Base-by-base conservation (phyloP, 306 rosid genomes). In the Begonia fuchsioides region DNA sequence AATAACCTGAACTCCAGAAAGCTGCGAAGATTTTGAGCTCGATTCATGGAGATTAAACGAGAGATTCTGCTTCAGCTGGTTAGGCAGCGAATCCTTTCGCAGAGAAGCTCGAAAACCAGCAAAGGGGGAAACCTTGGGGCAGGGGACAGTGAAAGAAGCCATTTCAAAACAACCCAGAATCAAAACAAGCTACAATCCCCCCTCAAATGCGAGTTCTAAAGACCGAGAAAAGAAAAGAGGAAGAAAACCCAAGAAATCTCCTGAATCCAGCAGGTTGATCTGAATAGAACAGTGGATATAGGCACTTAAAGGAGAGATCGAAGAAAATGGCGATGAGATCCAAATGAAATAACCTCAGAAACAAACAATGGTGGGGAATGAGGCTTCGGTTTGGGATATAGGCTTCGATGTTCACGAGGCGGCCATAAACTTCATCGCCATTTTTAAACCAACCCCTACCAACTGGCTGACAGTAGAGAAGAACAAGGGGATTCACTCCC, bases 141-240 rank as follows among this genome's bases (percentile, higher is more conserved):
- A 76, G 18, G 84, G 90, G 47, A 76, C 53, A 6, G 79, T 68
- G 55, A 65, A 80, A 12, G 90, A 73, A 18, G 79, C 70, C 84
- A 80, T 80, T 44, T n/a, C 46, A 48, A 58, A 64, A 39, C 5
- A 52, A 5, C 68, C 60, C 59, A 58, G 58, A 46, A 68, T 26
- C 56, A 56, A 59, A 55, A 67, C 44, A 15, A 26, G 16, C 11
- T 13, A 5, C 12, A n/a, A n/a, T n/a, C 0, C 0, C 0, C 4
- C 10, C 52, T 7, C 11, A 56, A 56, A 56, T 56, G 44, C 40
- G 11, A 3, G 54, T 2, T n/a, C 43, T 10, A 50, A n/a, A 8
- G 65, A n/a, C 65, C 53, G 15, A 45, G 26, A 57, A 3, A 44
- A 54, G 11, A 54, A 26, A 14, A 58, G 43, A 58, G 43, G 52